Percentiles rank a stretch among this genome's conserved stretches.
These are phyloP conservation scores for Alternaria triticimaculans DNA, from an alignment of 2,329 filamentous ascomycete genomes.

Conservation along the genomic window DNA sequence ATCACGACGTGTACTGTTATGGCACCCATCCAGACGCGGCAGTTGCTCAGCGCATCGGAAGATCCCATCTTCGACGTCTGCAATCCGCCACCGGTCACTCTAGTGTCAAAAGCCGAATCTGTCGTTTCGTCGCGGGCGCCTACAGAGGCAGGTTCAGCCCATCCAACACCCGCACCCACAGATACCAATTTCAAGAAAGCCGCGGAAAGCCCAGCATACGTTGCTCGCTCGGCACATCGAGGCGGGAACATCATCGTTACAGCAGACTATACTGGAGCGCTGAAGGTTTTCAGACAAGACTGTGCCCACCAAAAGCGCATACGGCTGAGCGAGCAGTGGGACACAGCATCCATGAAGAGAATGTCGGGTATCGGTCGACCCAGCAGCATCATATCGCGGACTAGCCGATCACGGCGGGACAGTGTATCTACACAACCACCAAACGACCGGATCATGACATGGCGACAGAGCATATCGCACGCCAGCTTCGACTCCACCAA, in stretches of 20 bases:
- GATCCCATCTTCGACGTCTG: slow-evolving; percentile 97
- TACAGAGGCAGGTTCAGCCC: slow-evolving; percentile 50
- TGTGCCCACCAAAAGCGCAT: slow-evolving; percentile 80
- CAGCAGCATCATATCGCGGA: slow-evolving; percentile 65
- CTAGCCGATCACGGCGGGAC: slow-evolving; percentile 55
- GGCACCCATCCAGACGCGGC: slow-evolving; percentile 78
- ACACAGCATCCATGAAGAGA: slow-evolving; percentile 74
- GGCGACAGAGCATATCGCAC: slow-evolving; percentile 75
- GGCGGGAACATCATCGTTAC: slow-evolving; percentile 92
- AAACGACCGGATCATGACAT: slow-evolving; percentile 83
- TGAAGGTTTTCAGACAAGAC: slow-evolving; percentile 96
- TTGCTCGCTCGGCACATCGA: slow-evolving; percentile 75
- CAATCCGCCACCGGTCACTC: slow-evolving; percentile 87
- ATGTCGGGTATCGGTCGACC: slow-evolving; percentile 61
- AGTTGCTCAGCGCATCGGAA: slow-evolving; percentile 78
- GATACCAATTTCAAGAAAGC: slow-evolving; percentile 46
- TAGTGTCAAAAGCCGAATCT: slow-evolving; percentile 76
- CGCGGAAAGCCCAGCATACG: slow-evolving; percentile 77
- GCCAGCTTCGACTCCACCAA: slow-evolving; percentile 55
- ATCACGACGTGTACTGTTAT: slow-evolving; percentile 90
- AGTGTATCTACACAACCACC: slow-evolving; percentile 57
- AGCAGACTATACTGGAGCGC: slow-evolving; percentile 83
- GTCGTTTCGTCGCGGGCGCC: slow-evolving; percentile 57
- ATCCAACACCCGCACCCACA: slow-evolving; percentile 42
- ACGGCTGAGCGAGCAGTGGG: slow-evolving; percentile 71